phyloP scores from a whole-genome alignment of 2,329 filamentous ascomycete species.

The Lasiodiplodia sp. region DNA sequence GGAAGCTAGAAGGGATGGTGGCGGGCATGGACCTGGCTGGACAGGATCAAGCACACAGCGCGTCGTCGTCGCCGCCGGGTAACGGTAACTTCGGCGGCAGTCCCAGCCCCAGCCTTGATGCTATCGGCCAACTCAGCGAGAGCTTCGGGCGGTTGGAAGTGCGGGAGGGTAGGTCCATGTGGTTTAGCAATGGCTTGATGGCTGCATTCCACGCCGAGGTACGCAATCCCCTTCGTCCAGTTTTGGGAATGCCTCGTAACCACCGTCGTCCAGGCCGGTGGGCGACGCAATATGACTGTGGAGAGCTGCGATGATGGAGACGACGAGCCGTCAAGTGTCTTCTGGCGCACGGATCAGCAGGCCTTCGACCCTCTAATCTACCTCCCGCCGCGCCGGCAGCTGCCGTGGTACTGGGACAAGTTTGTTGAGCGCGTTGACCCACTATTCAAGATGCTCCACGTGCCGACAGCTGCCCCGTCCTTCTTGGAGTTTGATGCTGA shows the following conservation, averaged over 20 bases:
- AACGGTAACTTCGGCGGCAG: not conserved
- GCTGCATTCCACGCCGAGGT: not conserved
- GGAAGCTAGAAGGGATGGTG: not conserved
- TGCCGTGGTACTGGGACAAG: constrained; percentile 2
- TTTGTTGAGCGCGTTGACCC: constrained; percentile 5
- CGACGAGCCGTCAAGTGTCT: not conserved
- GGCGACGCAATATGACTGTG: not conserved
- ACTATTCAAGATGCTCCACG: not conserved
- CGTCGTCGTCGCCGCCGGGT: not conserved
- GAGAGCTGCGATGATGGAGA: not conserved
- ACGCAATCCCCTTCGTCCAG: not conserved
- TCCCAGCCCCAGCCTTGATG: not conserved
- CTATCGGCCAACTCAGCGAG: constrained; percentile 3
- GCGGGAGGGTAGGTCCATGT: not conserved
- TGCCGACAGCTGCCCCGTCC: not conserved
- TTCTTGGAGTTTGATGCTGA: not conserved
- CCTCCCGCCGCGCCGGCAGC: not conserved
- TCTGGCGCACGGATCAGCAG: not conserved
- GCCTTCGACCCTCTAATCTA: constrained; percentile 6
- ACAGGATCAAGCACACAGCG: not conserved
- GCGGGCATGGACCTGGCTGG: not conserved
- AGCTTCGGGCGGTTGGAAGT: not conserved
- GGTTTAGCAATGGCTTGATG: not conserved
- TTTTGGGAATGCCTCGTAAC: not conserved
- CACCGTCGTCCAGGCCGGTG: not conserved